Base-by-base conservation (phyloP, 352 stramenopile genomes). In the Phytophthora nicotianae region DNA sequence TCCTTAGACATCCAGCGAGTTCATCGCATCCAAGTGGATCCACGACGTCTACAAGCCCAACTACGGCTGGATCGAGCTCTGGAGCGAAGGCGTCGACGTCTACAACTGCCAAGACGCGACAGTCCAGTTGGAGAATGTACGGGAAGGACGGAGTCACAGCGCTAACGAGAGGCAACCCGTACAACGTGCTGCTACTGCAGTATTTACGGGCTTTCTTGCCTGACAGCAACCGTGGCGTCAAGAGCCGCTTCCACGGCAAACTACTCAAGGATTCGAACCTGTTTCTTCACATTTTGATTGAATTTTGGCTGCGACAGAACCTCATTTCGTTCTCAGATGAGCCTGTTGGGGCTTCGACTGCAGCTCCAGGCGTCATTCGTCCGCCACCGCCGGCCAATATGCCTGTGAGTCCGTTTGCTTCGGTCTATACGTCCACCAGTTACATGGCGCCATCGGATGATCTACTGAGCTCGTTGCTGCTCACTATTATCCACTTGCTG, bases 221-320 rank as follows among this genome's bases (percentile, higher is more conserved):
- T 1, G 83, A 92, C 58, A 88, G 60, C 17, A 77, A 52, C 26
- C 72, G 72, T 38, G 72, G 77, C 1, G 81, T 89, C 24, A 77
- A 85, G 52, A 93, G 85, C 58, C 84, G 85, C 19, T 92, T 93
- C 54, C 81, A 90, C 24, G 81, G 73, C 71, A 93, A 91, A 53
- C 62, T 91, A 32, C 58, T 91, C 24, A 84, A 94, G 62, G 67
- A 87, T 56, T 85, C 84, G 27, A 93, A 87, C 62, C 70, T 94
- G 3, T 95, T 96, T 59, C 71, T 96, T 21, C 84, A 95, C 55
- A 85, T 91, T 37, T 53, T 95, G 38, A 93, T 96, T 19, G 88
- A 96, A 57, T 92, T 93, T 48, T 96, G 88, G 88, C 71, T 96
- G 43, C 83, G 81, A n/a, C 88, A 96, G 58, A 96, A 96, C 59